These are phyloP conservation scores for Fonsecaea pedrosoi DNA, from an alignment of 2,329 filamentous ascomycete species.

Conservation along the genomic window DNA sequence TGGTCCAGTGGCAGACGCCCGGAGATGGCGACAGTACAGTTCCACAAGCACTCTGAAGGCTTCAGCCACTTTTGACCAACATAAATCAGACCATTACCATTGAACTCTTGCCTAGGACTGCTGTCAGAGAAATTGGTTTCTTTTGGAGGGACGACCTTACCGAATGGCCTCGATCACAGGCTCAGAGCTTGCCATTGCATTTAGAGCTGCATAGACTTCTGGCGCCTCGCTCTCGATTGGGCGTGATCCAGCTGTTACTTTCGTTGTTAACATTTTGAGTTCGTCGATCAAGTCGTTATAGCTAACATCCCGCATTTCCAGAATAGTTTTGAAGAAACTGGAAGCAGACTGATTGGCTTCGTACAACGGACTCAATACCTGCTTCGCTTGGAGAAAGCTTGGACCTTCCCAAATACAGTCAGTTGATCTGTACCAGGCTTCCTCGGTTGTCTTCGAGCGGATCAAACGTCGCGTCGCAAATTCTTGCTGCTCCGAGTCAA, in stretches of 20 bases:
- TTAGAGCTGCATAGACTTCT: conserved; percentile 15
- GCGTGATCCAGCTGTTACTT: background rate
- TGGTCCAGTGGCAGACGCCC: conserved; percentile 22
- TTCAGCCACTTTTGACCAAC: conserved; percentile 22
- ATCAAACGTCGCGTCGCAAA: conserved; percentile 16
- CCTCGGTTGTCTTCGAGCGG: conserved; percentile 9
- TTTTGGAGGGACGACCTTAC: conserved; percentile 11
- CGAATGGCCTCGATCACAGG: conserved; percentile 17
- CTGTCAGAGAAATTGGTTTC: background rate
- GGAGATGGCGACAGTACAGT: conserved; percentile 23
- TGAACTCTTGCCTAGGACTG: conserved; percentile 22
- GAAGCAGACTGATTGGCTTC: conserved; percentile 16
- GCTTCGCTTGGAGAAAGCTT: conserved; percentile 21
- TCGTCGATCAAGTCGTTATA: conserved; percentile 27
- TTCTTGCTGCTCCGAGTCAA: conserved; percentile 16
- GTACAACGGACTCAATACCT: conserved; percentile 23
- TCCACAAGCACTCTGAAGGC: conserved; percentile 29
- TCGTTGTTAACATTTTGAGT: conserved; percentile 18
- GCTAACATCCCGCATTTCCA: conserved; percentile 21
- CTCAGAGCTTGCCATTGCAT: conserved; percentile 17
- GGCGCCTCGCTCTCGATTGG: background rate
- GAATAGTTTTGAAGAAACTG: conserved; percentile 28
- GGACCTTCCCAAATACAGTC: conserved; percentile 32
- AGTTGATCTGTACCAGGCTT: conserved; percentile 23
- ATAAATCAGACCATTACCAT: conserved; percentile 16